These are phyloP conservation scores for Rubia balearica DNA, from an alignment of 305 asterid genomes.

Conservation along the genomic window DNA sequence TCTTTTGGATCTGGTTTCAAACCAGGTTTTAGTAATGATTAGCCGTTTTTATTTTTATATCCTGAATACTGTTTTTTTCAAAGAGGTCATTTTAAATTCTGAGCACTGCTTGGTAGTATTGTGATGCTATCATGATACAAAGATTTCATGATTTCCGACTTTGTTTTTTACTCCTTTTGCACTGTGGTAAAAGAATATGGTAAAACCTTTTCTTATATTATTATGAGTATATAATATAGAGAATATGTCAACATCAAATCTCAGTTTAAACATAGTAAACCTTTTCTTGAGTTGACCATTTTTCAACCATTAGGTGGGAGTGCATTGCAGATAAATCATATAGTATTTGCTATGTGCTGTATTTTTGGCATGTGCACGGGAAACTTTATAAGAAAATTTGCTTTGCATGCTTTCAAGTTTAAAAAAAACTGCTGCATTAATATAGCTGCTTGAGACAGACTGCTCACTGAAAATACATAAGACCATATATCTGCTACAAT, in stretches of 20 bases:
- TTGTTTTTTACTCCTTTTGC: conserved; percentile 1
- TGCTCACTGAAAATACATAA: not conserved
- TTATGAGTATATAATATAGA: no score
- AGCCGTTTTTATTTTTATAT: not conserved
- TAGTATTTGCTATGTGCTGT: not conserved
- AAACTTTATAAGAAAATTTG: not conserved
- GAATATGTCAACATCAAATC: conserved; percentile 8
- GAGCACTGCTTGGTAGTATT: conserved; percentile 3
- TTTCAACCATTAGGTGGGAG: not conserved
- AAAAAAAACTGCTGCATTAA: not conserved
- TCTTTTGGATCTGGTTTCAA: no score
- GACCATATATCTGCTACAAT: not conserved
- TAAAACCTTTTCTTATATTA: not conserved
- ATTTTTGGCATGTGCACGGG: conserved; percentile 5
- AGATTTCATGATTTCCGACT: conserved; percentile 2
- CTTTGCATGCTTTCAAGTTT: conserved; percentile 12
- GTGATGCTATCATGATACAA: not conserved
- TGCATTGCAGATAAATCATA: not conserved
- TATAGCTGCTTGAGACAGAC: conserved; percentile 2
- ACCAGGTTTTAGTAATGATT: not conserved
- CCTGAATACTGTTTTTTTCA: not conserved
- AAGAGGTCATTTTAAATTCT: not conserved
- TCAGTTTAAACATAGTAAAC: not conserved
- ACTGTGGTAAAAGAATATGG: not conserved
- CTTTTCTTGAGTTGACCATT: not conserved